These are phyloP conservation scores for Aspergillus pseudoglaucus DNA, from an alignment of 2,329 filamentous ascomycete species.

Conservation along the genomic window DNA sequence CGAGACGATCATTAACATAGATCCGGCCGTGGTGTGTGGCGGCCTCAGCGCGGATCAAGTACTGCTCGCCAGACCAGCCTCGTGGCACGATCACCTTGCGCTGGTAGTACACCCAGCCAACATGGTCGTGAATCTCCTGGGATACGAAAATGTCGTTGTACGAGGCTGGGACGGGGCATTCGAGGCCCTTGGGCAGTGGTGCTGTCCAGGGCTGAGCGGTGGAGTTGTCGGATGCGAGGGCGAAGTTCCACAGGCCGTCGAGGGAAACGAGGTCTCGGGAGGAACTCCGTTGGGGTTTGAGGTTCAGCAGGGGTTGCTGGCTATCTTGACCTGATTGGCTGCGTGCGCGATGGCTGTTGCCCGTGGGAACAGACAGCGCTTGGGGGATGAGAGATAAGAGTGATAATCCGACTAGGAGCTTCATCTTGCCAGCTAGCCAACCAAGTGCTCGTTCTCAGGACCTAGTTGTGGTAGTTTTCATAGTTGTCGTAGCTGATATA, in stretches of 20 bases:
- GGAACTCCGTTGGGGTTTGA: not conserved
- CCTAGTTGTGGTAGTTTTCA: too few relatives aligned
- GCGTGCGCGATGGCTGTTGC: too few relatives aligned
- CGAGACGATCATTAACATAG: conserved; percentile 20
- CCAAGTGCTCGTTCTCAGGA: too few relatives aligned
- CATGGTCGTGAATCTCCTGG: conserved; percentile 17
- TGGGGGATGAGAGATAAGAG: too few relatives aligned
- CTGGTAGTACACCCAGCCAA: conserved; percentile 29
- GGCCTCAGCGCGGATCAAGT: conserved; percentile 20
- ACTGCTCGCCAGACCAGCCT: conserved; percentile 11
- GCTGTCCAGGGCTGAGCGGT: conserved; percentile 4
- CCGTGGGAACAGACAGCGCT: too few relatives aligned
- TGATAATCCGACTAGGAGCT: too few relatives aligned
- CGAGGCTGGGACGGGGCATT: conserved; percentile 11
- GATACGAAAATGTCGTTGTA: conserved; percentile 13
- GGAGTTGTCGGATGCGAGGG: conserved; percentile 5
- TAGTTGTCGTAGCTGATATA: too few relatives aligned
- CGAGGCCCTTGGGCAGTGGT: conserved; percentile 5
- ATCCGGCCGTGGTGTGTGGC: conserved; percentile 22
- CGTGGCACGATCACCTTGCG: conserved; percentile 17
- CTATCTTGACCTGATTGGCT: too few relatives aligned
- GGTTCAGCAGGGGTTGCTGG: too few relatives aligned
- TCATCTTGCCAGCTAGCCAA: too few relatives aligned
- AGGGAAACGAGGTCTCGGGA: conserved; percentile 8
- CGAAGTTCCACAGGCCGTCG: conserved; percentile 12